Evolutionary conservation across 2,329 filamentous ascomycete species (phyloP).

Genomic region (Mycosphaerelloides madeirae): DNA sequence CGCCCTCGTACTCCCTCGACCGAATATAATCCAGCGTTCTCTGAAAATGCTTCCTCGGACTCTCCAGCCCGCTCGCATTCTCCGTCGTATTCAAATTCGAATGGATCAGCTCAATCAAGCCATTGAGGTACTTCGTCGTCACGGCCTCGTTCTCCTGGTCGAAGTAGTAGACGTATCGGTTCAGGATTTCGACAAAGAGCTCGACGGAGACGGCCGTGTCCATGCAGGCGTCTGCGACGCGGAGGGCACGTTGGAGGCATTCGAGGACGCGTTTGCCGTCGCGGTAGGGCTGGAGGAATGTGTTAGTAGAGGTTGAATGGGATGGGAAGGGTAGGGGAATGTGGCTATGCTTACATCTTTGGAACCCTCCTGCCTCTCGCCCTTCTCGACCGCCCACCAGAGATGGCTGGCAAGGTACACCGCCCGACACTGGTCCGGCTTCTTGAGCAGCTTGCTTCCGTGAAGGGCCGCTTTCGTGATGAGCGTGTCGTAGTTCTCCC

Average conservation of each 20-base stretch:
- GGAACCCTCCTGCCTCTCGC: slow-evolving; percentile 54
- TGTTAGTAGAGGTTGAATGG: slow-evolving; percentile 2
- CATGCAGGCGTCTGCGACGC: slow-evolving; percentile 98
- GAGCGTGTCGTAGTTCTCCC: slow-evolving; percentile 96
- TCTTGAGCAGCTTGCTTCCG: slow-evolving; percentile 92
- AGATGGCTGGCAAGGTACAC: slow-evolving; percentile 95
- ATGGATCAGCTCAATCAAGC: slow-evolving; percentile 95
- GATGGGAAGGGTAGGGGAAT: not conserved
- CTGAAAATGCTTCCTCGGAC: slow-evolving; percentile 88
- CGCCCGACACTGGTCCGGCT: slow-evolving; percentile 94
- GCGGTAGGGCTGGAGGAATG: slow-evolving; percentile 68
- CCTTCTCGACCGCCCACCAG: slow-evolving; percentile 92
- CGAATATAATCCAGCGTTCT: slow-evolving; percentile 91
- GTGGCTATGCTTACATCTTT: slow-evolving; percentile 25
- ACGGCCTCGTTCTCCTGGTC: slow-evolving; percentile 98
- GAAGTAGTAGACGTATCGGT: slow-evolving; percentile 98
- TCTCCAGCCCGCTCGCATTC: slow-evolving; percentile 77
- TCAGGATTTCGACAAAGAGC: slow-evolving; percentile 95
- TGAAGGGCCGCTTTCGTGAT: slow-evolving; percentile 98
- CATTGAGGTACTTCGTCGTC: slow-evolving; percentile 96
- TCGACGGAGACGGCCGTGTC: slow-evolving; percentile 96
- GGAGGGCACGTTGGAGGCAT: slow-evolving; percentile 87
- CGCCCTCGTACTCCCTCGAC: slow-evolving; percentile 85
- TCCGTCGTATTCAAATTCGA: slow-evolving; percentile 87
- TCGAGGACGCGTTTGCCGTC: slow-evolving; percentile 96